Base-by-base conservation (phyloP, 2,329 filamentous ascomycete species). In the Arthrobotrys entomopaga region DNA sequence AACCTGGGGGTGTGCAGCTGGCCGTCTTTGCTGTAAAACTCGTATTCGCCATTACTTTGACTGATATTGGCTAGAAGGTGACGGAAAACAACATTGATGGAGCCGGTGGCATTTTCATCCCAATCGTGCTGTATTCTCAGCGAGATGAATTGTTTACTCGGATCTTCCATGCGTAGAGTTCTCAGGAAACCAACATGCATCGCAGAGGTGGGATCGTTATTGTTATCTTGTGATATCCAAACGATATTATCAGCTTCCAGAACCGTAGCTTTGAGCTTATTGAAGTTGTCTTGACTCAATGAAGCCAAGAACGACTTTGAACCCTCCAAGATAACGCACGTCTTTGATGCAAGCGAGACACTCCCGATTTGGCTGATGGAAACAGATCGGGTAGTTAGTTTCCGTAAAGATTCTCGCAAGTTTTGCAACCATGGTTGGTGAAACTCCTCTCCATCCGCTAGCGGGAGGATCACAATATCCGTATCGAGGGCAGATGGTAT, bases 141-240 rank as follows among this genome's bases (percentile, higher is more conserved):
- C 2, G 53, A 56, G 4, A 56, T 40, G 29, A 56, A 56, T 13
- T 56, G 29, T 40, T 56, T 56, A 4, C 10, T 11, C 11, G 53
- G 53, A n/a, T 56, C 26, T n/a, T 56, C 53, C 10, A 56, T 38
- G 4, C 53, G 38, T 19, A 56, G 29, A 2, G 24, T 56, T 2
- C 53, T 16, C 11, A 56, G 29, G 15, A 56, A 16, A 3, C 53
- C 53, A 8, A 56, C n/a, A 8, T 56, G 53, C 53, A 56, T 56
- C 15, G 29, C 53, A 3, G 53, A 20, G 16, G 53, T 11, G 2
- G 38, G 11, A 15, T 56, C 26, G 26, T 29, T 29, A 3, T 29
- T 29, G 26, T 3, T 29, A 29, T 29, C 26, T 29, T 29, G 26
- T 38, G 53, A 38, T 38, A 56, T 26, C 53, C 53, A 56, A 34